These are phyloP conservation scores for Papiliotrema laurentii DNA, from an alignment of 1,284 basidiomycete genomes.

Conservation along the genomic window DNA sequence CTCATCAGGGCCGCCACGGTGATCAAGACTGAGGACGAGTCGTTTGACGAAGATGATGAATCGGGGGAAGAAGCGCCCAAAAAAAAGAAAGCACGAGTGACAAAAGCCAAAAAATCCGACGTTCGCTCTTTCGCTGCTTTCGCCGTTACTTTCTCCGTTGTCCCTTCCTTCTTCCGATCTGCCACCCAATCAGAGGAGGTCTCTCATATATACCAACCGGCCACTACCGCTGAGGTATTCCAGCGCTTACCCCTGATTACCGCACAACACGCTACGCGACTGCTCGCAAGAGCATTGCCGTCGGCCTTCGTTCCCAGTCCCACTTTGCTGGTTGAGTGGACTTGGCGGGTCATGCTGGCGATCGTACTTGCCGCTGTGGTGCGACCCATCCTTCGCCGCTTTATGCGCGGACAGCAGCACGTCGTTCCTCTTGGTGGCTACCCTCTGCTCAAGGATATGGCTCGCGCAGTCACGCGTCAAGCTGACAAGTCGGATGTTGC, in stretches of 20 bases:
- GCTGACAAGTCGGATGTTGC: slow-evolving; percentile 3
- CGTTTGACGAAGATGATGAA: slow-evolving; percentile 15
- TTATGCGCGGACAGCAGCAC: slow-evolving; percentile 13
- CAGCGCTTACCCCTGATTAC: slow-evolving; percentile 36
- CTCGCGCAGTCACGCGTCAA: slow-evolving; percentile 8
- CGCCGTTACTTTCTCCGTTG: slow-evolving; percentile 38
- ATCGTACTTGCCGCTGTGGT: slow-evolving; percentile 24
- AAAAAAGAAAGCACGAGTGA: slow-evolving; percentile 2
- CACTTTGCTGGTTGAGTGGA: slow-evolving; percentile 36
- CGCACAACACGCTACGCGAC: slow-evolving; percentile 39
- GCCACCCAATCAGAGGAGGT: neutral
- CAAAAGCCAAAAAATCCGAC: slow-evolving; percentile 23
- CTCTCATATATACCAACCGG: neutral
- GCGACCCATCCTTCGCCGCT: slow-evolving; percentile 22
- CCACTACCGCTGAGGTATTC: slow-evolving; percentile 28
- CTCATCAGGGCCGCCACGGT: slow-evolving; percentile 22
- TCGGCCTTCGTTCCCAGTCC: slow-evolving; percentile 23
- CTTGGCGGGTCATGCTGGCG: slow-evolving; percentile 33
- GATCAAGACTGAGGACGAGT: slow-evolving; percentile 8
- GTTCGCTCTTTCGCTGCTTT: slow-evolving; percentile 42
- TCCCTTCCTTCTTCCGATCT: slow-evolving; percentile 33
- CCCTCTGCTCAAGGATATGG: slow-evolving; percentile 15
- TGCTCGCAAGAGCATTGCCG: slow-evolving; percentile 29
- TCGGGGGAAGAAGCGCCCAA: slow-evolving; percentile 25
- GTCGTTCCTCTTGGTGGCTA: slow-evolving; percentile 16